Evolutionary conservation across 2,329 filamentous ascomycete species (phyloP).

Genomic region (Aspergillus fumigatiaffinis): DNA sequence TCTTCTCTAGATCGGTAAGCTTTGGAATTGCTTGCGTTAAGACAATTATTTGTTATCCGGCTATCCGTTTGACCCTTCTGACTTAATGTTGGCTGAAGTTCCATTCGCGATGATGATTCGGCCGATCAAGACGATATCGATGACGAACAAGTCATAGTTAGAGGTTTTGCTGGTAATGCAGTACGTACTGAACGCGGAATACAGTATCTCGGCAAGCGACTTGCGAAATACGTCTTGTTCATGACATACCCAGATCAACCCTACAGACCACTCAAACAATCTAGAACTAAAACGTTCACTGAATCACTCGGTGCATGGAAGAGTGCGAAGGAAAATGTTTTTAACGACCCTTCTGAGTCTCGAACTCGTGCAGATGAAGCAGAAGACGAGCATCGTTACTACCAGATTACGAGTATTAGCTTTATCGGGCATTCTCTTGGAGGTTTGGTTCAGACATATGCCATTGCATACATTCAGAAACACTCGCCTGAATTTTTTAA

Average conservation of each 20-base stretch:
- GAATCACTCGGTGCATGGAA: conserved; percentile 46
- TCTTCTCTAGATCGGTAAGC: conserved; percentile 6
- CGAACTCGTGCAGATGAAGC: conserved; percentile 37
- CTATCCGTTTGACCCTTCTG: neutral
- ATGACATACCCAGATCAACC: conserved; percentile 95
- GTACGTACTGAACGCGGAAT: conserved; percentile 91
- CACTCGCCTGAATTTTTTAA: conserved; percentile 90
- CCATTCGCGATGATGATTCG: conserved; percentile 36
- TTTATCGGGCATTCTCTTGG: conserved; percentile 91
- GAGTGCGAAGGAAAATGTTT: conserved; percentile 15
- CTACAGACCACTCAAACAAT: conserved; percentile 64
- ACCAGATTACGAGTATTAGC: conserved; percentile 89
- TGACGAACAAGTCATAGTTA: conserved; percentile 75
- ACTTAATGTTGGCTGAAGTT: neutral
- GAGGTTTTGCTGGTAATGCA: conserved; percentile 85
- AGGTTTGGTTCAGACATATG: conserved; percentile 86
- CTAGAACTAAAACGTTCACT: conserved; percentile 47
- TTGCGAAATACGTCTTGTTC: conserved; percentile 84
- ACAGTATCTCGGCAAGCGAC: conserved; percentile 90
- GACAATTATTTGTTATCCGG: neutral
- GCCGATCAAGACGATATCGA: conserved; percentile 24
- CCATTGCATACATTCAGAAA: conserved; percentile 93
- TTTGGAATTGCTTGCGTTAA: neutral
- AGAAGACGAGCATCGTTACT: conserved; percentile 53
- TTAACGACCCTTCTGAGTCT: conserved; percentile 37